Conservation (phyloP, 306 rosid species). For the Quercus bicolor region DNA sequence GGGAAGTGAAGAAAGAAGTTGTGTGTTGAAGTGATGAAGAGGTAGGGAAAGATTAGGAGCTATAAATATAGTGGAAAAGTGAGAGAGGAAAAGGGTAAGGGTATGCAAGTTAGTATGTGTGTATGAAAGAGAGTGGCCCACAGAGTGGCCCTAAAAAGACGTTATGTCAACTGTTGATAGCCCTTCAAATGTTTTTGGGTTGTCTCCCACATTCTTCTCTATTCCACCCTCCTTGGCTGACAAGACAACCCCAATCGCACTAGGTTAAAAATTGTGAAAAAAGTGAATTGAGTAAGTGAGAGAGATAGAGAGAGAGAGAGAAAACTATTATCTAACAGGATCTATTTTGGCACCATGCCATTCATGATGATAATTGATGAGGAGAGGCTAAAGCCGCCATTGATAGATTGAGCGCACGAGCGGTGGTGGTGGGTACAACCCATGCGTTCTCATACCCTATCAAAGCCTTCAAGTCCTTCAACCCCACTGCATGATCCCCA, state of each 20-base stretch:
- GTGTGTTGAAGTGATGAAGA: constrained; percentile 38
- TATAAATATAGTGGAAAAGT: constrained; percentile 52
- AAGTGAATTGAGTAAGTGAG: neutral
- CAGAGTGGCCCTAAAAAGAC: constrained; percentile 40
- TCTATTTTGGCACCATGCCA: constrained; percentile 39
- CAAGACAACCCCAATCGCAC: constrained; percentile 44
- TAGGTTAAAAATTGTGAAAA: constrained; percentile 2
- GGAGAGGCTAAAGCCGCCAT: constrained; percentile 47
- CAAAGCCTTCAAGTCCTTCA: constrained; percentile 1
- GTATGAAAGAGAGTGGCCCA: constrained; percentile 26
- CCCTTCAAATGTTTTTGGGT: constrained; percentile 60
- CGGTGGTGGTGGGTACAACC: constrained; percentile 41
- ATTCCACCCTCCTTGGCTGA: constrained; percentile 40
- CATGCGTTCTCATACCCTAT: constrained; percentile 37
- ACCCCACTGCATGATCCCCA: constrained; percentile 30
- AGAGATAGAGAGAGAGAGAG: neutral
- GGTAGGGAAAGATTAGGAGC: constrained; percentile 18
- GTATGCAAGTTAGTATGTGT: neutral
- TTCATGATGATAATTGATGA: constrained; percentile 46
- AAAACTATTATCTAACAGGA: neutral
- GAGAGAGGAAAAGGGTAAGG: constrained; percentile 2
- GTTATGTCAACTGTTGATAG: constrained; percentile 61
- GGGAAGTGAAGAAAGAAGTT: neutral
- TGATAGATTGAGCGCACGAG: constrained; percentile 74
- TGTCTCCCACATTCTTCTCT: constrained; percentile 77